These are phyloP conservation scores for Arabis alpina DNA, from an alignment of 345 rosid genomes.

Conservation along the genomic window DNA sequence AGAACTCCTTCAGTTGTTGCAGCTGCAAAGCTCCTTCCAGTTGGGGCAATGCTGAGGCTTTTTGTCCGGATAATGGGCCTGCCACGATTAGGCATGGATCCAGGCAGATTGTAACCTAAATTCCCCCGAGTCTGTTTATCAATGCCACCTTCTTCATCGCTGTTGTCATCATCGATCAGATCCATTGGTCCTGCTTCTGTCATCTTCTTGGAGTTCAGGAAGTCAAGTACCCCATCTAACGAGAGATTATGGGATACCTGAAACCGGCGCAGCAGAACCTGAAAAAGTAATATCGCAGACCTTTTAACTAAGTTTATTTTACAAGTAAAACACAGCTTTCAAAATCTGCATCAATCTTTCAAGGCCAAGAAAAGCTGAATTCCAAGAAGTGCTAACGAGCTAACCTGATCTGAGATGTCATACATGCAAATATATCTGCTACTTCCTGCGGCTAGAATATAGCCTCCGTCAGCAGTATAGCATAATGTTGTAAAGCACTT, in stretches of 20 bases:
- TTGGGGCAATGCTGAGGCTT: slow-evolving; percentile 87
- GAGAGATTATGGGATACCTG: slow-evolving; percentile 87
- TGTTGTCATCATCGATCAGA: slow-evolving; percentile 81
- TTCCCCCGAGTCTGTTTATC: slow-evolving; percentile 76
- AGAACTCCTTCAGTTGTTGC: slow-evolving; percentile 98
- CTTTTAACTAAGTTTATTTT: slow-evolving; percentile 13
- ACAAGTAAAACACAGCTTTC: slow-evolving; percentile 21
- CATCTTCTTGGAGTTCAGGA: slow-evolving; percentile 91
- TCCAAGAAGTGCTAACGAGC: slow-evolving; percentile 26
- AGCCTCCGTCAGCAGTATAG: slow-evolving; percentile 96
- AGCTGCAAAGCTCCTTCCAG: slow-evolving; percentile 89
- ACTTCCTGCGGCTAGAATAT: slow-evolving; percentile 89
- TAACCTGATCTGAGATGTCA: slow-evolving; percentile 94
- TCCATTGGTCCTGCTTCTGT: slow-evolving; percentile 95
- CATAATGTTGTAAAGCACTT: slow-evolving; percentile 91
- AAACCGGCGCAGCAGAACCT: slow-evolving; percentile 87
- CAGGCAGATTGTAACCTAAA: slow-evolving; percentile 85
- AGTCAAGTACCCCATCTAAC: slow-evolving; percentile 94
- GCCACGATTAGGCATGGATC: slow-evolving; percentile 81
- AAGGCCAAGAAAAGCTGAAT: slow-evolving; percentile 6
- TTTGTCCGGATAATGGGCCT: slow-evolving; percentile 82
- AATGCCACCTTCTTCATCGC: slow-evolving; percentile 84
- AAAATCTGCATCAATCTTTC: slow-evolving; percentile 18
- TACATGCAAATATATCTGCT: slow-evolving; percentile 98
- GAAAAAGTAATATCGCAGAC: slow-evolving; percentile 24